These are phyloP conservation scores for Aleurites moluccanus DNA, from an alignment of 441 rosid species.

Conservation along the genomic window DNA sequence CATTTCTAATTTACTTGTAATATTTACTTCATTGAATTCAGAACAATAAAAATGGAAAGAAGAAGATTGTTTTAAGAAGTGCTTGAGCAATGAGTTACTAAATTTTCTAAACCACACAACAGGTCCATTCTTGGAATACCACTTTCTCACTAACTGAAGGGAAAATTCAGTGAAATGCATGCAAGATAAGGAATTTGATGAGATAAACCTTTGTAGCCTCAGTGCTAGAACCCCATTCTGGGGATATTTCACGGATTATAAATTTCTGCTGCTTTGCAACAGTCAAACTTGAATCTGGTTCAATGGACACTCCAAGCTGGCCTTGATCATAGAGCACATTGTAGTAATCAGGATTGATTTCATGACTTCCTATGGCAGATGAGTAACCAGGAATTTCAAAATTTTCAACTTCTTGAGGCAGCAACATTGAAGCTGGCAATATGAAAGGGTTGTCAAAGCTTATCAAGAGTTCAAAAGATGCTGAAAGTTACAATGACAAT, in stretches of 20 bases:
- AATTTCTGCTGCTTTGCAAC: conserved; percentile 58
- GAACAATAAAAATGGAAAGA: neutral
- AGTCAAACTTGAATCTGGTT: conserved; percentile 44
- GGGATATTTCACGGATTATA: conserved; percentile 73
- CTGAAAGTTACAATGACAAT: conserved; percentile 21
- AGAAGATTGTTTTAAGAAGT: neutral
- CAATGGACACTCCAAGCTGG: conserved; percentile 33
- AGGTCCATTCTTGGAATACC: conserved; percentile 6
- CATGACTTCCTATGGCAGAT: conserved; percentile 37
- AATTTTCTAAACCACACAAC: neutral
- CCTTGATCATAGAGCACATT: conserved; percentile 37
- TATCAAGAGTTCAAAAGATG: conserved; percentile 12
- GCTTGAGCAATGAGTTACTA: neutral
- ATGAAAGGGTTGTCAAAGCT: conserved; percentile 29
- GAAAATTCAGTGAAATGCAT: neutral
- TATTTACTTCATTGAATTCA: neutral
- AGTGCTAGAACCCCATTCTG: conserved; percentile 76
- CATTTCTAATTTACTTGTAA: neutral
- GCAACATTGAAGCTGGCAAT: conserved; percentile 48
- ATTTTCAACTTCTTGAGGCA: conserved; percentile 45
- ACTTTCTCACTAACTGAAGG: neutral
- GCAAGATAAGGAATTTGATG: conserved; percentile 15
- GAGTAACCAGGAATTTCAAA: conserved; percentile 44
- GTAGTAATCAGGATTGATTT: conserved; percentile 35
- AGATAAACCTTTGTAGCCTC: conserved; percentile 74